Evolutionary conservation across 495 filamentous ascomycete genomes (phyloP).

Genomic region (Parachaetomium inaequale): DNA sequence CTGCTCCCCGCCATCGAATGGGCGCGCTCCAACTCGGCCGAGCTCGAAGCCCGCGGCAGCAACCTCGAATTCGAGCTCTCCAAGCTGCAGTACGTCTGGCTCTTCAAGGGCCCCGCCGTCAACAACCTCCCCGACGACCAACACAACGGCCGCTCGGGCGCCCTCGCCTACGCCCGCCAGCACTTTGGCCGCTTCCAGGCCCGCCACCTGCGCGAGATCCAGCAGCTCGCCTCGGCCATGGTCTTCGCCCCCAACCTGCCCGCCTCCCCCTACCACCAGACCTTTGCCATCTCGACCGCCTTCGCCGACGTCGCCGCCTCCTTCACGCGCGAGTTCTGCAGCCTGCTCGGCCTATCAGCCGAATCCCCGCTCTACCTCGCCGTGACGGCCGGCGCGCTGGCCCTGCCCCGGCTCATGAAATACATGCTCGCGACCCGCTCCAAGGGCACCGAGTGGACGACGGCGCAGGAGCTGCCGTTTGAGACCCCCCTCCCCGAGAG

Average conservation of each 20-base stretch:
- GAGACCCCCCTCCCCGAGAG: slow-evolving; percentile 83
- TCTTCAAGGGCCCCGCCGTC: slow-evolving; percentile 55
- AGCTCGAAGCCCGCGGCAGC: slow-evolving; percentile 76
- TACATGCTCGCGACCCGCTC: slow-evolving; percentile 76
- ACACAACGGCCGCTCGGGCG: slow-evolving; percentile 44
- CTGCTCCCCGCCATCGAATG: slow-evolving; percentile 81
- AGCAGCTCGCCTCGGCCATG: slow-evolving; percentile 73
- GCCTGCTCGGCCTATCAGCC: slow-evolving; percentile 79
- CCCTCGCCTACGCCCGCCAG: slow-evolving; percentile 67
- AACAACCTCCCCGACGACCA: slow-evolving; percentile 46
- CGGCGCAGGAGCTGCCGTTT: slow-evolving; percentile 82
- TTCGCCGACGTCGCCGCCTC: slow-evolving; percentile 78
- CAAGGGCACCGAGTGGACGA: slow-evolving; percentile 92
- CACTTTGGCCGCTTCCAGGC: slow-evolving; percentile 56
- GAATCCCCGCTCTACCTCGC: slow-evolving; percentile 89
- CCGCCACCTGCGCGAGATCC: slow-evolving; percentile 69
- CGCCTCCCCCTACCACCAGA: slow-evolving; percentile 66
- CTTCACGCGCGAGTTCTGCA: slow-evolving; percentile 94
- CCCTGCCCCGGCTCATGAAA: slow-evolving; percentile 80
- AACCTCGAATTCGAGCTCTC: slow-evolving; percentile 94
- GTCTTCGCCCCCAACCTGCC: slow-evolving; percentile 66
- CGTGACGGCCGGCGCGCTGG: slow-evolving; percentile 85
- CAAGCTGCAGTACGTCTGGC: slow-evolving; percentile 79
- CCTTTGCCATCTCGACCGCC: slow-evolving; percentile 68
- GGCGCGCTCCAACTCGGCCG: slow-evolving; percentile 64